These are phyloP conservation scores for Marasmius oreades DNA, from an alignment of 1,284 basidiomycete genomes.

Conservation along the genomic window DNA sequence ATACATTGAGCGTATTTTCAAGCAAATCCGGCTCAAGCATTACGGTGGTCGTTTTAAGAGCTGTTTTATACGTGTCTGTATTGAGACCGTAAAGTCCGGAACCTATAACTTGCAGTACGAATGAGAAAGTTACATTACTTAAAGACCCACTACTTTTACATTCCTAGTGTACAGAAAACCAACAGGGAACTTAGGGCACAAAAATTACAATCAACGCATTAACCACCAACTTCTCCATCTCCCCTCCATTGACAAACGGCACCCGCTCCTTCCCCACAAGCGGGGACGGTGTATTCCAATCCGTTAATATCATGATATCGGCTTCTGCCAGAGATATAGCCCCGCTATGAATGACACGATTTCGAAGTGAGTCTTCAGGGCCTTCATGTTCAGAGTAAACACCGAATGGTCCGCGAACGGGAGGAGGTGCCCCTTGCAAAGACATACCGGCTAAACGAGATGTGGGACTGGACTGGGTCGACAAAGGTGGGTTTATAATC, in stretches of 20 bases:
- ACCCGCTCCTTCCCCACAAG: slow-evolving; percentile 63
- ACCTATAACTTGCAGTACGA: too few species aligned
- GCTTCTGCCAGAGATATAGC: slow-evolving; percentile 60
- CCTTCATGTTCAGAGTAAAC: slow-evolving; percentile 33
- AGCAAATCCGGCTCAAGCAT: too few species aligned
- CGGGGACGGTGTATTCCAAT: slow-evolving; percentile 42
- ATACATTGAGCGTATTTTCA: too few species aligned
- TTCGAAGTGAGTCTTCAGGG: slow-evolving; percentile 45
- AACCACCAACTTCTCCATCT: slow-evolving; percentile 69
- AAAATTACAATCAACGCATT: slow-evolving; percentile 68
- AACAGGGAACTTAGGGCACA: slow-evolving; percentile 55
- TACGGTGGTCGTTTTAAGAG: too few species aligned
- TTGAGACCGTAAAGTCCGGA: too few species aligned
- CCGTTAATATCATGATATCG: slow-evolving; percentile 58
- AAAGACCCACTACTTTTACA: too few species aligned
- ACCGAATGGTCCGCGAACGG: slow-evolving; percentile 45
- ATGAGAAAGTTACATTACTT: too few species aligned
- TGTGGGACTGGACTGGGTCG: slow-evolving; percentile 22
- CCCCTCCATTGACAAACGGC: slow-evolving; percentile 60
- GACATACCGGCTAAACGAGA: slow-evolving; percentile 11
- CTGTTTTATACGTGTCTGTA: too few species aligned
- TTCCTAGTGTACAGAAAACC: too few species aligned
- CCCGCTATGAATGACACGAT: slow-evolving; percentile 62
- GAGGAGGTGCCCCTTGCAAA: slow-evolving; percentile 22
- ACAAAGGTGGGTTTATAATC: slow-evolving; percentile 36